Conservation (phyloP, 2,329 filamentous ascomycete species). For the Apiospora sp. region DNA sequence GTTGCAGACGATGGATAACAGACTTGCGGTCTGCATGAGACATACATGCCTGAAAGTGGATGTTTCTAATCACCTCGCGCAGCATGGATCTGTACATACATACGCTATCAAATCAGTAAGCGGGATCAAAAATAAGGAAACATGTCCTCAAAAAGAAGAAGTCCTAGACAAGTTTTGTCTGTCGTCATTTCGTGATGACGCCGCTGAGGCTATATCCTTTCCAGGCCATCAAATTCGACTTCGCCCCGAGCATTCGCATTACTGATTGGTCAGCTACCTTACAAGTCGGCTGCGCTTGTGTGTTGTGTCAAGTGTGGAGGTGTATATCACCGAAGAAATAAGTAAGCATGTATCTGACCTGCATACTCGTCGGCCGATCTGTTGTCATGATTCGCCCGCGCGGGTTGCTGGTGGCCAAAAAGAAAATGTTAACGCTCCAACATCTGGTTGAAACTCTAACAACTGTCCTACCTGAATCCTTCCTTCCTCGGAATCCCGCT, state of each 20-base stretch:
- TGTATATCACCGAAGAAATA: too few relatives aligned
- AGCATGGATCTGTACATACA: background rate
- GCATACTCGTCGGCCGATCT: background rate
- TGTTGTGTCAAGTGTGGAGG: too few relatives aligned
- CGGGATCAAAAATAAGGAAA: background rate
- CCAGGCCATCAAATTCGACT: background rate
- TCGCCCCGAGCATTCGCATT: background rate
- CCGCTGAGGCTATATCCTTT: background rate
- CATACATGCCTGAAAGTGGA: background rate
- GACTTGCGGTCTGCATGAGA: constrained; percentile 15
- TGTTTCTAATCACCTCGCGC: background rate
- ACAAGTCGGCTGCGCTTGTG: too few relatives aligned
- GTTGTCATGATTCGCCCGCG: background rate
- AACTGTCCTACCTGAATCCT: background rate
- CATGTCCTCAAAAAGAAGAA: background rate
- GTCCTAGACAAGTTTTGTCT: constrained; percentile 6
- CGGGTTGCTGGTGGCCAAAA: background rate
- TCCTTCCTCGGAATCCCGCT: background rate
- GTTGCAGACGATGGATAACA: background rate
- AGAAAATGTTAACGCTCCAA: background rate
- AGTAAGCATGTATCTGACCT: background rate
- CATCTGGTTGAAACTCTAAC: background rate
- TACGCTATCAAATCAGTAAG: background rate
- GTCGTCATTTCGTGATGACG: background rate
- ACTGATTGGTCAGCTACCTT: background rate